Evolutionary conservation across 495 filamentous ascomycete species (phyloP), one percentile per base, ranked within the genome.

Genomic region (Parathielavia hyrcaniae): DNA sequence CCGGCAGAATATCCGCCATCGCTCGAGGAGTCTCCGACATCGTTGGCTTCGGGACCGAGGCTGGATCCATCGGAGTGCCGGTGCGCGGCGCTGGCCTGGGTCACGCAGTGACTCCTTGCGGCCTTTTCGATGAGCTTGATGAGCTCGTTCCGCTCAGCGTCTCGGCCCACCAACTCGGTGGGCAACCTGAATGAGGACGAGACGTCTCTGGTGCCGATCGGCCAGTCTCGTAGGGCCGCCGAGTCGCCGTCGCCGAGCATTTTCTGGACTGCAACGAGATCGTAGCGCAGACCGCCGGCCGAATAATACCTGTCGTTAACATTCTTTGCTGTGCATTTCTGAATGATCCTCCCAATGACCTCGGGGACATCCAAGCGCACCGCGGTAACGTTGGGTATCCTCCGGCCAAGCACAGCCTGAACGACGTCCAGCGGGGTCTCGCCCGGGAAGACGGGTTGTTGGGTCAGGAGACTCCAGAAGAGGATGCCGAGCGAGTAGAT

Each of bases 151-250:
- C 82, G 83, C 65, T 95, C 90, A 59, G 83, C 74, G 52, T 83
- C 78, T 56, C 90, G 81, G 17, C 91, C 90, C 56, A 93, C 84
- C 81, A 90, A 89, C n/a, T 73, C 71, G 2, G 81, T 80, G 4
- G 90, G 90, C 13, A 95, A 79, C 51, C 86, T 85, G 68, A 95
- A 96, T 64, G 90, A 91, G 2, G 88, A 91, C 2, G 89, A 92
- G 1, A 93, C 79, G 67, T 95, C 90, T 47, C 82, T 85, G 19
- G 83, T 80, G 40, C 81, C 90, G 58, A 91, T 82, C 53, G 81
- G 71, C 68, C 88, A 95, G 23, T 85, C 77, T 57, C 79, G 81
- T 51, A 95, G 71, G 0, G 80, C 81, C 53, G 80, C 78, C 46
- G 75, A 78, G 64, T 95, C 84, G n/a, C 89, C 90, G 63, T 86